phyloP scores from a whole-genome alignment of 768 basidiomycete genomes.

The Coprinopsis cinerea region DNA sequence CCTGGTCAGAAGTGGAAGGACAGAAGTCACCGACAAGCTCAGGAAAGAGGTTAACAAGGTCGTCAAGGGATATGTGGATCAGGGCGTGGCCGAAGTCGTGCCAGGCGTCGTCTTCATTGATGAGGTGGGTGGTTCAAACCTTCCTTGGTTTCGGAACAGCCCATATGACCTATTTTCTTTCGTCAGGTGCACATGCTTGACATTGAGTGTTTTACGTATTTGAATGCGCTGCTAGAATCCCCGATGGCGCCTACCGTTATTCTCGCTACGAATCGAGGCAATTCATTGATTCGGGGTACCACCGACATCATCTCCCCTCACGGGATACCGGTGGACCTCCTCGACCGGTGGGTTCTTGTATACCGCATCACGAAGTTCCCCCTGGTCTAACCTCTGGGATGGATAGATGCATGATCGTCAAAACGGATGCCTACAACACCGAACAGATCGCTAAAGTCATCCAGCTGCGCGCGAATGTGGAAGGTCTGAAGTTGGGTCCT shows the following conservation, averaged over 20 bases:
- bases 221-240: slow-evolving; percentile 92
- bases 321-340: slow-evolving; percentile 87
- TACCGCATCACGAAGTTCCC: slow-evolving; percentile 4
- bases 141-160: slow-evolving; percentile 1
- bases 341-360: slow-evolving; percentile 64
- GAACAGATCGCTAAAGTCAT: slow-evolving; percentile 86
- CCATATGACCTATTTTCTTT: slow-evolving; percentile 12
- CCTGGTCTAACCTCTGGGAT: slow-evolving; percentile 3
- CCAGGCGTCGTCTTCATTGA: slow-evolving; percentile 99
- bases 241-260: slow-evolving; percentile 98
- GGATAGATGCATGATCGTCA: slow-evolving; percentile 88
- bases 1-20: slow-evolving; percentile 86
- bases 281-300: slow-evolving; percentile 88
- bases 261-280: slow-evolving; percentile 92
- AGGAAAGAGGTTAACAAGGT: slow-evolving; percentile 95
- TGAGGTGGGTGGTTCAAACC: slow-evolving; percentile 55
- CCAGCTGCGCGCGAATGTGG: slow-evolving; percentile 78
- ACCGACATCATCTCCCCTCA: slow-evolving; percentile 88
- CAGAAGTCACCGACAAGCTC: slow-evolving; percentile 96
- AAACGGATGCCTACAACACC: slow-evolving; percentile 76
- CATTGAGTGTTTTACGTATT: slow-evolving; percentile 98
- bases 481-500: slow-evolving; percentile 70
- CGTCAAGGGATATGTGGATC: slow-evolving; percentile 95
- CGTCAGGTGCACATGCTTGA: slow-evolving; percentile 99
- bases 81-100: slow-evolving; percentile 96